phyloP scores from a whole-genome alignment of 2,329 filamentous ascomycete species.

The Fusarium sp. region DNA sequence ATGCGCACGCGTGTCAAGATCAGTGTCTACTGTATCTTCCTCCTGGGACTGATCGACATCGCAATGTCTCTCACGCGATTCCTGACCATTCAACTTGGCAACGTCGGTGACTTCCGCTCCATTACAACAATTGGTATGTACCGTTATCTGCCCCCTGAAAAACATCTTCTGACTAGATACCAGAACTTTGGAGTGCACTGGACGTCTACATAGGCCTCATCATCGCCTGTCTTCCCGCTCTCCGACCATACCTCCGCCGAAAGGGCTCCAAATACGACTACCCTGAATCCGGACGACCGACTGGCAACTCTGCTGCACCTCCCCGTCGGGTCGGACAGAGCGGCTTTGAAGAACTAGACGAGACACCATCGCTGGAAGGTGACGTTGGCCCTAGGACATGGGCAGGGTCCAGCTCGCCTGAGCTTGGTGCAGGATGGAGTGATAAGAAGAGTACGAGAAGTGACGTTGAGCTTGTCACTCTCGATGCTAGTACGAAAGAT shows the following conservation, averaged over 20 bases:
- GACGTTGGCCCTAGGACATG: background rate
- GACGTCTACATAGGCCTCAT: slow-evolving; percentile 39
- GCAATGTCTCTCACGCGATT: slow-evolving; percentile 40
- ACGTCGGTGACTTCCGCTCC: slow-evolving; percentile 13
- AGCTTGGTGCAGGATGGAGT: slow-evolving; percentile 20
- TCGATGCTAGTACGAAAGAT: slow-evolving; percentile 12
- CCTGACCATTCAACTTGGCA: slow-evolving; percentile 26
- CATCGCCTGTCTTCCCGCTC: slow-evolving; percentile 40
- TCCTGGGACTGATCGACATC: slow-evolving; percentile 39
- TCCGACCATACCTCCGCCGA: slow-evolving; percentile 36
- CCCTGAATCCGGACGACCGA: slow-evolving; percentile 14
- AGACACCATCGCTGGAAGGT: slow-evolving; percentile 16
- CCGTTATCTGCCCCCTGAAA: fast-evolving
- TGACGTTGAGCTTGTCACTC: slow-evolving; percentile 22
- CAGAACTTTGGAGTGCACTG: slow-evolving; percentile 40
- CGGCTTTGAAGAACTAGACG: slow-evolving; percentile 40
- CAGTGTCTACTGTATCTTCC: slow-evolving; percentile 36
- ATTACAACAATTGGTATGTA: slow-evolving; percentile 37
- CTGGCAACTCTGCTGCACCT: slow-evolving; percentile 1
- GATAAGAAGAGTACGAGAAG: slow-evolving; percentile 36
- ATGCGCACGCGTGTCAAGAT: slow-evolving; percentile 29
- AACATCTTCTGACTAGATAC: background rate
- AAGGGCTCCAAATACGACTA: slow-evolving; percentile 22
- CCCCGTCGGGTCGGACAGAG: slow-evolving; percentile 8
- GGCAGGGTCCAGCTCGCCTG: slow-evolving; percentile 8